Evolutionary conservation across 2,329 filamentous ascomycete species (phyloP), one percentile per base, ranked within the genome.

Genomic region (Neoarthrinium moseri): DNA sequence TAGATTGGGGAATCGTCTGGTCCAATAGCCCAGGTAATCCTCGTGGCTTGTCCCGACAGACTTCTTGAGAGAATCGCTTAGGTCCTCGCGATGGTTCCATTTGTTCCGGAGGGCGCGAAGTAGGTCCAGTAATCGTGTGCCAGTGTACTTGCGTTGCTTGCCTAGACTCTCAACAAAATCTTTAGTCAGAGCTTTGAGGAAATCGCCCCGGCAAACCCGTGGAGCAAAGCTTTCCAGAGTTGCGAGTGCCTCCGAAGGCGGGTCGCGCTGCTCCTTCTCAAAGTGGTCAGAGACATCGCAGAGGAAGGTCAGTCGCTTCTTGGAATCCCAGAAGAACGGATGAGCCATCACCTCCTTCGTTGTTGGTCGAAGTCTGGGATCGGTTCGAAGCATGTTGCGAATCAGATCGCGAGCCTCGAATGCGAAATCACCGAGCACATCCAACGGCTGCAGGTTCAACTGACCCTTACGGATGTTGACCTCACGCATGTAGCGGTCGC

Each of bases 231-330:
- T 56, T 62, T 84, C 83, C 4, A 86, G 76, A 49, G 80, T 76
- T 5, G 70, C 59, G 0, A 97, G 76, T 1, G 84, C 77, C 1
- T 71, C 62, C 0, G 89, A 91, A 0, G 89, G 88, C 1, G 90
- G 89, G 38, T 95, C 90, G 22, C 91, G 84, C 0, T 84, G 83
- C 63, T 97, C 92, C 55, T 94, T 89, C 65, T 99, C 94, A 61
- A 96, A 97, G 62, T 95, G 89, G 64, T 99, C 94, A 0, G 91
- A 96, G 7, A 95, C 91, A 53, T 96, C 91, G 60, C 91, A 96
- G n/a, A 99, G 76, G 67, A 99, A 99, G 8, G 82, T 82, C 6
- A 99, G 81, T 7, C 91, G 84, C 63, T 95, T 94, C 63, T 95
- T 92, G 0, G 89, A 71, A 1, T 86, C 74, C 94, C 94, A 99